Conservation (phyloP, 495 filamentous ascomycete genomes). For the Tuber umbilicatum region DNA sequence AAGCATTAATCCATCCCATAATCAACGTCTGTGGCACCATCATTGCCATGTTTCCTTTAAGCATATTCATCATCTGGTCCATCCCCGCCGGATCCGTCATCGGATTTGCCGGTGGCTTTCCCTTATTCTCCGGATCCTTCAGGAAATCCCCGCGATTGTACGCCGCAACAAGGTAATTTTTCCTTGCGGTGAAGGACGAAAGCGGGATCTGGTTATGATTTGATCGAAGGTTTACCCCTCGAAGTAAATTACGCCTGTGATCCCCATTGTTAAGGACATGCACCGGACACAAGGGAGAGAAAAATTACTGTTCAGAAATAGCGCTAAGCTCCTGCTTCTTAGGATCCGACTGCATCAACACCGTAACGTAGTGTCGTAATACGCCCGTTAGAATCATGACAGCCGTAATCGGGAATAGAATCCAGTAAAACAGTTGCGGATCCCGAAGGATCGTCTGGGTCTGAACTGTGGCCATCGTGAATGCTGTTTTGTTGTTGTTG, state of each 20-base stretch:
- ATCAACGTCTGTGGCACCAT: slow-evolving; percentile 98
- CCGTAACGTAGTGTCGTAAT: slow-evolving; percentile 88
- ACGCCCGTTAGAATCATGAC: slow-evolving; percentile 98
- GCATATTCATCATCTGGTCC: slow-evolving; percentile 99
- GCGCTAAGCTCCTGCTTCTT: slow-evolving; percentile 71
- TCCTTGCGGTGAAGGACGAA: slow-evolving; percentile 68
- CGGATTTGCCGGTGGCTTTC: slow-evolving; percentile 84
- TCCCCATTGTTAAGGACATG: slow-evolving; percentile 1
- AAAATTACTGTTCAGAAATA: slow-evolving; percentile 63
- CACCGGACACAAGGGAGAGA: neutral
- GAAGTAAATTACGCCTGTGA: slow-evolving; percentile 61
- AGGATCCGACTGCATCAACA: slow-evolving; percentile 77
- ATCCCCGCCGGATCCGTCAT: slow-evolving; percentile 96
- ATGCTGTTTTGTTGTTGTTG: slow-evolving; percentile 11
- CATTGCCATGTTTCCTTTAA: slow-evolving; percentile 99
- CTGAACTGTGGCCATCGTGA: slow-evolving; percentile 73
- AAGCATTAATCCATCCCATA: slow-evolving; percentile 99
- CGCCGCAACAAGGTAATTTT: slow-evolving; percentile 67
- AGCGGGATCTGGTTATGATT: slow-evolving; percentile 68
- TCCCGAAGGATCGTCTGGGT: slow-evolving; percentile 96
- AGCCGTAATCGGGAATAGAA: slow-evolving; percentile 89
- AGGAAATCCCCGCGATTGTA: slow-evolving; percentile 81
- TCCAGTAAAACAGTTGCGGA: slow-evolving; percentile 99
- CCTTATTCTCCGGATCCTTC: slow-evolving; percentile 77
- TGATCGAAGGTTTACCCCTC: slow-evolving; percentile 74